Evolutionary conservation across 2,329 filamentous ascomycete genomes (phyloP), one percentile per base, ranked within the genome.

Genomic region (Cercospora citrullina): DNA sequence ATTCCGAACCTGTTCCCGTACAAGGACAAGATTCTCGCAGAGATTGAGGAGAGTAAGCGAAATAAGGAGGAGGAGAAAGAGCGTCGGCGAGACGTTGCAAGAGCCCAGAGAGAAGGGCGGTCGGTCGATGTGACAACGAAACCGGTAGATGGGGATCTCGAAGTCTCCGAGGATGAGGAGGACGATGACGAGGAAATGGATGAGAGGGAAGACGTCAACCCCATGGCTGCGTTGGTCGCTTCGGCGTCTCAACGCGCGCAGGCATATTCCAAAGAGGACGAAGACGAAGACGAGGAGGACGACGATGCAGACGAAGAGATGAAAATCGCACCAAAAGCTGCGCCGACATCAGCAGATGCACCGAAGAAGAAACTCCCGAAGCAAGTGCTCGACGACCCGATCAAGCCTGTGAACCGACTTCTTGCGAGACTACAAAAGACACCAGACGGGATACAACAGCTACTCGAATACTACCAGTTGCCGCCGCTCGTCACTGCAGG

Each of bases 1-100:
- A 97, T 99, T 70, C 95, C 95, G 48, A 99, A 98, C 78, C 83
- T 97, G 39, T 99, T 97, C 83, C 95, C 95, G 0, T 97, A 95
- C 86, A 99, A 99, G 84, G 94, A 97, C 80, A 94, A 91, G 84
- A 87, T 99, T 30, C 87, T 99, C 36, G 89, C 94, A 67, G 93
- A 99, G 81, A 96, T 99, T 75, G 95, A 99, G 82, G 92, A 97
- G 82, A 90, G 88, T 75, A 91, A 91, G 77, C 84, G 90, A 73
- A 84, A 87, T 79, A 97, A 94, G 84, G 88, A 89, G 71, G 93
- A 97, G 77, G 92, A 97, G 77, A 86, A 87, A 67, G 84, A 87
- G 79, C 87, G 87, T 77, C 86, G 88, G 75, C 87, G 87, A 71
- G 91, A 96, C 77, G 83, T 93, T 76, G 89, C 89, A 66, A 86